A percentile compares a stretch with the other conserved stretches of the same genome.
Evolutionary conservation across 768 basidiomycete genomes (phyloP).

Genomic region (Leccinum imitatum): DNA sequence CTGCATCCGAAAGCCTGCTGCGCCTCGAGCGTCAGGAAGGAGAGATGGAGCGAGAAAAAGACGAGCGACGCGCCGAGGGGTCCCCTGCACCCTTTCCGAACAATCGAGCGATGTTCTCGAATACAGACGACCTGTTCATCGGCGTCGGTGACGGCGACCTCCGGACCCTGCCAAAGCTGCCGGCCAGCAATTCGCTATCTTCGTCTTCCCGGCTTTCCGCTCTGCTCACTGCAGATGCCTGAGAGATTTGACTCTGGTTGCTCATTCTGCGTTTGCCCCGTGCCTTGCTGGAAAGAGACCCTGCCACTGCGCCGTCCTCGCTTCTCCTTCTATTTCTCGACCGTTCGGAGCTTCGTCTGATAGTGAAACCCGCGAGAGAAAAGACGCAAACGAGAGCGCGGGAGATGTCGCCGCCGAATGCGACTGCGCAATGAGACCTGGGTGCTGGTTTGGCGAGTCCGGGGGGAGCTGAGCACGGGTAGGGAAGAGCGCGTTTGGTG

Average conservation of each 20-base stretch:
- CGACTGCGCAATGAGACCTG: neutral
- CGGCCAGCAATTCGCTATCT: conserved; percentile 31
- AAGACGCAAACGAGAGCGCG: conserved; percentile 22
- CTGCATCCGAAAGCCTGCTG: conserved; percentile 52
- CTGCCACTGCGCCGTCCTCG: conserved; percentile 34
- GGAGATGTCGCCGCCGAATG: conserved; percentile 14
- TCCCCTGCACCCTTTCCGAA: conserved; percentile 55
- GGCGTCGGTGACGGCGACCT: conserved; percentile 38
- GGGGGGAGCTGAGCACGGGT: conserved; percentile 18
- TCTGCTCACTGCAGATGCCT: conserved; percentile 40
- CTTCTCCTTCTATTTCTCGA: conserved; percentile 51
- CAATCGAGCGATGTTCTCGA: conserved; percentile 67
- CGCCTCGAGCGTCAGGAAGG: conserved; percentile 49
- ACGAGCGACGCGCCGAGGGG: conserved; percentile 46
- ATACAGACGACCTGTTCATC: conserved; percentile 43
- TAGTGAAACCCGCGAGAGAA: conserved; percentile 29
- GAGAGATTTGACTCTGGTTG: conserved; percentile 38
- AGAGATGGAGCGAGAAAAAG: conserved; percentile 55
- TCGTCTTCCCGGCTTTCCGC: conserved; percentile 40
- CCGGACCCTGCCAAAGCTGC: conserved; percentile 30
- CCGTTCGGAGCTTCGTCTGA: conserved; percentile 56
- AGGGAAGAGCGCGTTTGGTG: conserved; percentile 1
- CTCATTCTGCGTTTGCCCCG: conserved; percentile 45
- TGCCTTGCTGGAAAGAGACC: conserved; percentile 31
- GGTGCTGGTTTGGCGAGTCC: neutral